Conservation (phyloP, 331 rosid species). For the Rhamnella rubrinervis region DNA sequence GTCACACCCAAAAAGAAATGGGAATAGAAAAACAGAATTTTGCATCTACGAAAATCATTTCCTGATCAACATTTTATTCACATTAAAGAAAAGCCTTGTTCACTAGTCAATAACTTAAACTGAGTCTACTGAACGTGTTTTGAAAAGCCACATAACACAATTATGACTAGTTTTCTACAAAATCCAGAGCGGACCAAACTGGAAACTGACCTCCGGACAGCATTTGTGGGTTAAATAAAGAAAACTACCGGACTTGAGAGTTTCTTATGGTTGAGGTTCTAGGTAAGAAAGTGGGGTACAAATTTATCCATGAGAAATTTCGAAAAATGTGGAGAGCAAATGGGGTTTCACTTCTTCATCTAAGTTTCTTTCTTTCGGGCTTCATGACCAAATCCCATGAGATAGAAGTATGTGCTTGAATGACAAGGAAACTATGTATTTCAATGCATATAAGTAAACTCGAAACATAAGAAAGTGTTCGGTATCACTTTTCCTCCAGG, state of each 20-base stretch:
- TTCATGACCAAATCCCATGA: neutral
- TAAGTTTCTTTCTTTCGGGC: neutral
- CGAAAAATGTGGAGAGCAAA: no score
- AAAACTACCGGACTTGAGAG: neutral
- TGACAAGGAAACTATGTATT: neutral
- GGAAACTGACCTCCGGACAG: neutral
- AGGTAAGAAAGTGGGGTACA: no score
- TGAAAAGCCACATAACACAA: no score
- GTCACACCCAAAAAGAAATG: neutral
- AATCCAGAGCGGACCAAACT: neutral
- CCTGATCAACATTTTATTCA: neutral
- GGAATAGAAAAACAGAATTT: neutral
- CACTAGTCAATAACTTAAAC: neutral
- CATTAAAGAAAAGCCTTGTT: neutral
- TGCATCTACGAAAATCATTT: neutral
- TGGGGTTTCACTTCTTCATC: neutral
- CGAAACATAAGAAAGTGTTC: neutral
- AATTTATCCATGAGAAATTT: no score
- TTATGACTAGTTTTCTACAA: neutral
- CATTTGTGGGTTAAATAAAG: slow-evolving; percentile 3
- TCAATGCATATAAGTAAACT: neutral
- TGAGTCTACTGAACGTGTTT: no score
- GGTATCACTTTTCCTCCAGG: slow-evolving; percentile 61
- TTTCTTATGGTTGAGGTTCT: no score
- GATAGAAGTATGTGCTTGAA: slow-evolving; percentile 3